Base-by-base conservation (phyloP, 2,329 filamentous ascomycete genomes). In the Lomentospora prolificans region DNA sequence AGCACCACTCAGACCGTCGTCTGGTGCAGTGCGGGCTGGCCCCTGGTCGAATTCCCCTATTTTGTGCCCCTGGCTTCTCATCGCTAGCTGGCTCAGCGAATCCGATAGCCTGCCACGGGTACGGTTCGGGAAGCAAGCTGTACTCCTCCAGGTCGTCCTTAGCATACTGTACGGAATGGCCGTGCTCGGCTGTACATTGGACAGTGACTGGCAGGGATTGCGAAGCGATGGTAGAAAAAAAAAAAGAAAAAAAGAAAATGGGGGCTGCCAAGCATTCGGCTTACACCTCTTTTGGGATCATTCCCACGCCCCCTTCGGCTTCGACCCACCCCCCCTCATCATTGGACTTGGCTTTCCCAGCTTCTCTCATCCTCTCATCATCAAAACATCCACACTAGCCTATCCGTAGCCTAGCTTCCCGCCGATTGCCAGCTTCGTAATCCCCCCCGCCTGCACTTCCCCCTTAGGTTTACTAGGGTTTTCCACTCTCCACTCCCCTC, bases 351-450 rank as follows among this genome's bases (percentile, higher is more conserved):
- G 57, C 57, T 59, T 61, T 58, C 59, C 62, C 62, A 58, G 51
- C 59, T 60, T 50, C 30, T 44, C 57, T 58, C 58, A 52, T 31
- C 57, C 60, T 58, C 61, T 64, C 65, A 61, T 59, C 62, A 65
- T 69, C 65, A 64, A 66, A 64, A 65, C 64, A 57, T 57, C 60
- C 64, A 64, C 63, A 59, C 58, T 62, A 64, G 61, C 67, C 68
- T 70, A 71, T 70, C 36, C 36, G n/a, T 41, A 41, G 36, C 19
- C 36, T 41, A 19, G 44, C 30, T 48, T 22, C 44, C 22, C 6
- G 44, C 44, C n/a, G n/a, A n/a, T 22, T 25, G 22, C 14, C 22
- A 48, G 17, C 44, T 25, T 48, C 22, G 44, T 22, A 41, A 41
- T 10, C 52, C 7, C 4, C 33, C 36, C 52, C 52, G 52, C 52